Evolutionary conservation across 805 yeast species (phyloP), one percentile per base, ranked within the genome.

Genomic region (Isabelozyma rhagii): DNA sequence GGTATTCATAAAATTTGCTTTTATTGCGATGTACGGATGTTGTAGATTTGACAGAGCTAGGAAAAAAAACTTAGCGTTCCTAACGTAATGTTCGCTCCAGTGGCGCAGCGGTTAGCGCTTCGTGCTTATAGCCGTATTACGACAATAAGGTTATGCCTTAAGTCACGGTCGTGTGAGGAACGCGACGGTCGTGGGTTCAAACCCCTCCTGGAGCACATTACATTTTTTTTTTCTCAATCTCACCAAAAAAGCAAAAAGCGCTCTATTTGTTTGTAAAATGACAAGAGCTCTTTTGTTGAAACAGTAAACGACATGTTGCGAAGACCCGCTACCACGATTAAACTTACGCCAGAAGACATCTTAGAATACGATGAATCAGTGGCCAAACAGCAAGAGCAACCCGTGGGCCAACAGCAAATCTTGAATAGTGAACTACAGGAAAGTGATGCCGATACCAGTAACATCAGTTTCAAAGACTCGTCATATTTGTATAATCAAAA

Each of bases 271-370:
- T 21, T 21, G 25, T 21, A 21, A 21, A 21, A 21, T 21, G 25
- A 21, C 6, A 2, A 21, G 25, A 21, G 25, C 2, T 21, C 25
- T 21, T 21, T 6, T 21, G 6, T 21, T 21, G 25, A 21, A 21
- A 21, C 25, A 21, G 25, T 6, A 21, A 21, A 5, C 25, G 25
- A 21, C 44, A 86, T 87, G 93, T 69, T 87, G 41, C 76, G 92
- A 67, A 74, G 91, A 63, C 85, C 82, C 14, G 87, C 92, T 5
- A 86, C 93, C 0, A 75, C 83, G 1, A 81, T 87, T 47, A 77
- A 78, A 50, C 72, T 87, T 44, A 79, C 84, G 0, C 87, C 88
- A 0, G 90, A 85, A 54, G 94, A 87, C 56, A 78, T 87, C 15
- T 62, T 69, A 52, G 79, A 73, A 46, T 78, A 74, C 51, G 83